Evolutionary conservation across 371 early-diverging fungal species (phyloP), one percentile per base, ranked within the genome.

Genomic region (Rhizopus sp.): DNA sequence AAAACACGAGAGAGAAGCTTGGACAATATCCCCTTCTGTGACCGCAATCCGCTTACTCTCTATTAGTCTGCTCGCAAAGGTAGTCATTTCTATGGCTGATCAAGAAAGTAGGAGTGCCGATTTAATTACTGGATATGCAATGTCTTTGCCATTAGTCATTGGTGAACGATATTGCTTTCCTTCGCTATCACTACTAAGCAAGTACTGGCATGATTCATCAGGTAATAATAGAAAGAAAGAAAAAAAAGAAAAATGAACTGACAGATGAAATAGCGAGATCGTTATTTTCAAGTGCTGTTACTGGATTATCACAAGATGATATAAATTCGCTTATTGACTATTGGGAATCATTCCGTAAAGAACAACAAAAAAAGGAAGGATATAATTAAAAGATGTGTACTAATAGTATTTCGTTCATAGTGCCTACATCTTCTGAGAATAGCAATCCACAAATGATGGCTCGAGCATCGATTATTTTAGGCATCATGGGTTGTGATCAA

Each of bases 191-290:
- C 83, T 83, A 50, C 62, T 93, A 12, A 86, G 89, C 29, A 90
- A 89, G 68, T 92, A 89, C 45, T 93, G 93, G 91, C 91, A 91
- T 60, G 95, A 94, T 66, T 81, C 91, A 7, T 80, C 85, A 54
- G 80, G 92, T 90, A 72, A 23, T 23, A 23, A 23, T 23, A 23
- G 23, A 23, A 23, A 23, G 23, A 46, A 46, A 9, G 8, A 29
- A 2, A 46, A 7, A 8, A 7, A 17, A 23, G 0, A 7, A 46
- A 23, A 23, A 7, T 7, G 5, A 16, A 42, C 13, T 3, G 13
- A 17, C 16, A 7, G 15, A 15, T 41, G n/a, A 41, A 12, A 13
- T 46, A 78, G 79, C 79, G 23, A 62, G 71, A 15, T 59, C 74
- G 0, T 54, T 86, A 1, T 74, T 90, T 56, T 66, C 67, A 16